Evolutionary conservation across 805 yeast species (phyloP).

Genomic region (Wickerhamomyces strasburgensis): DNA sequence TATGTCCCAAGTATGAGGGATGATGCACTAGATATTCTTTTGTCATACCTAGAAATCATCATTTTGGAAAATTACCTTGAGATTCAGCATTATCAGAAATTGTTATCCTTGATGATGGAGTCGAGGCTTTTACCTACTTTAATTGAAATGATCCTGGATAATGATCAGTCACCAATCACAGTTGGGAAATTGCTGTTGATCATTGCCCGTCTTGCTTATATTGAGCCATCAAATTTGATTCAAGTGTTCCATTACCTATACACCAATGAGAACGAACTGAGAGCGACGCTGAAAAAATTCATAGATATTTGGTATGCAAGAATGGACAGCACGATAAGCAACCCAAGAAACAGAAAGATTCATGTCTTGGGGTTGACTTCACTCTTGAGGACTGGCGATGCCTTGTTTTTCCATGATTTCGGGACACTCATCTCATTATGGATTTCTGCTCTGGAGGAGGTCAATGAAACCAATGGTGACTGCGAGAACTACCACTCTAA

Average conservation of each 20-base stretch:
- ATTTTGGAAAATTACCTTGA: slow-evolving; percentile 23
- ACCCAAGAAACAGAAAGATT: slow-evolving; percentile 70
- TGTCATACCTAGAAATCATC: slow-evolving; percentile 49
- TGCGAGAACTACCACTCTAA: slow-evolving; percentile 46
- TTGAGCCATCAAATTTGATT: slow-evolving; percentile 27
- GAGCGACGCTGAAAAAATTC: slow-evolving; percentile 26
- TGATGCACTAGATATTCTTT: slow-evolving; percentile 55
- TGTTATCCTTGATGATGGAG: slow-evolving; percentile 22
- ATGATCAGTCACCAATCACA: slow-evolving; percentile 29
- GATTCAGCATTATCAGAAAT: slow-evolving; percentile 16
- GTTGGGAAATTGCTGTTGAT: slow-evolving; percentile 31
- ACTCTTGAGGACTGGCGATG: slow-evolving; percentile 36
- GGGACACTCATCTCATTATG: slow-evolving; percentile 36
- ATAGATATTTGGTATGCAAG: slow-evolving; percentile 38
- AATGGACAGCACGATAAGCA: slow-evolving; percentile 52
- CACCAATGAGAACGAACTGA: slow-evolving; percentile 23
- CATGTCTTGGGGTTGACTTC: slow-evolving; percentile 58
- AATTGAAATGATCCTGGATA: slow-evolving; percentile 25
- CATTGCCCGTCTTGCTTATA: slow-evolving; percentile 32
- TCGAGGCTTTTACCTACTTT: slow-evolving; percentile 25
- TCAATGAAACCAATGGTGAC: slow-evolving; percentile 61
- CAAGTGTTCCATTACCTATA: slow-evolving; percentile 26
- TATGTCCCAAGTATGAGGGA: slow-evolving; percentile 63
- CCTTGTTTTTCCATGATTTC: slow-evolving; percentile 26
- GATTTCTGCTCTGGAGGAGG: slow-evolving; percentile 64